Percentiles rank a stretch among this genome's conserved stretches.
These are phyloP conservation scores for Rhododendron mucronatum DNA, from an alignment of 148 eudicot genomes.

Conservation along the genomic window DNA sequence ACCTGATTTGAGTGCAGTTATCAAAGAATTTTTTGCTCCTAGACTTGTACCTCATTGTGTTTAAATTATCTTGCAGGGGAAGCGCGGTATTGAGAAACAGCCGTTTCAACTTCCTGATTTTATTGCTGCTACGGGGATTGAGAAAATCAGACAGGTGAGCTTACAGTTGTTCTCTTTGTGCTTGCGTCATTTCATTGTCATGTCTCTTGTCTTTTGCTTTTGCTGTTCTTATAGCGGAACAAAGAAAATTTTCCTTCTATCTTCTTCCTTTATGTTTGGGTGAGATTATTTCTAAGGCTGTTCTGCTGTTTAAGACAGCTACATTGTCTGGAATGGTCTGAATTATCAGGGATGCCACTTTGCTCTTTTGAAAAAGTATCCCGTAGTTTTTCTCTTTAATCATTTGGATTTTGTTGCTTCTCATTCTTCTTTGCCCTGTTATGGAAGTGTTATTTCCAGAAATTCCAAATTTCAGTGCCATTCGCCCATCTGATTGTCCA, in stretches of 20 bases:
- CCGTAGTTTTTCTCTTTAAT: not conserved
- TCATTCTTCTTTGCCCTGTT: not conserved
- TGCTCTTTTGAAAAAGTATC: not conserved
- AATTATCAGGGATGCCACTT: not conserved
- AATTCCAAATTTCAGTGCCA: not conserved
- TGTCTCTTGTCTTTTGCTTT: not conserved
- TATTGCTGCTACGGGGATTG: constrained; percentile 98
- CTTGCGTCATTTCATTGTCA: not conserved
- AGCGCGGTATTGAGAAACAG: constrained; percentile 96
- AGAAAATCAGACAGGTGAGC: constrained; percentile 94
- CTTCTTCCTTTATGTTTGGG: not conserved
- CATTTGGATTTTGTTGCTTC: not conserved
- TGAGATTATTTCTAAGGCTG: not conserved
- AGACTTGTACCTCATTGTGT: constrained; percentile 33
- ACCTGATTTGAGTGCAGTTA: not conserved
- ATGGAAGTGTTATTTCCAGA: not conserved
- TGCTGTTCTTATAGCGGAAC: not conserved
- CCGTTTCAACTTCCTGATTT: constrained; percentile 99
- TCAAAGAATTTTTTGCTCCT: constrained; percentile 5
- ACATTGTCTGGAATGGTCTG: not conserved
- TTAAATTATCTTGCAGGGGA: constrained; percentile 65
- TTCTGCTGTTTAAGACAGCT: not conserved
- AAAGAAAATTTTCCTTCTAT: not conserved
- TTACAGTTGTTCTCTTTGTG: not conserved
- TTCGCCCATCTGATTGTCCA: not conserved